phyloP scores from a whole-genome alignment of 768 basidiomycete species.

The Tulasnella sp. region DNA sequence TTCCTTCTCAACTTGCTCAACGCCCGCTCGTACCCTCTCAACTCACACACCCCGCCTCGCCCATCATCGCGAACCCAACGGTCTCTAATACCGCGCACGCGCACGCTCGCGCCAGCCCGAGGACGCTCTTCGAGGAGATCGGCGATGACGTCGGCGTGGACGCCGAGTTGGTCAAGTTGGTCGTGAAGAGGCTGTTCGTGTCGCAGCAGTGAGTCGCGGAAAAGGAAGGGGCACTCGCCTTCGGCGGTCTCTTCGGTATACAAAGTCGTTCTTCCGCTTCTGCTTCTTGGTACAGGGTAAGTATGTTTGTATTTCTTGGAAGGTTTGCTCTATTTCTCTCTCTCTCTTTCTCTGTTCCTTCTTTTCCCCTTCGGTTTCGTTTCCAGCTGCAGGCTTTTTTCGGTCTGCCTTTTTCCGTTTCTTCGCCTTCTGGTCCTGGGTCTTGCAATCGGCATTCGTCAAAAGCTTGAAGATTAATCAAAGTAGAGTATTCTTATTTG shows the following conservation, averaged over 20 bases:
- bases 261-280: neutral
- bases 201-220: neutral
- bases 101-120: neutral
- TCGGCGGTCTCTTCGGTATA: neutral
- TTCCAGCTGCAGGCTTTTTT: neutral
- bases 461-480: too few relatives aligned
- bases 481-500: too few relatives aligned
- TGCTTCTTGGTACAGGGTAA: too few relatives aligned
- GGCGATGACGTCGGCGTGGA: slow-evolving; percentile 69
- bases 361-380: neutral
- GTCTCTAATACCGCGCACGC: neutral
- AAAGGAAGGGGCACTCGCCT: too few relatives aligned
- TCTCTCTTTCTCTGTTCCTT: neutral
- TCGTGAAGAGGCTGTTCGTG: slow-evolving; percentile 42
- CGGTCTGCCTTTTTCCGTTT: neutral
- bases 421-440: neutral
- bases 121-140: slow-evolving; percentile 37
- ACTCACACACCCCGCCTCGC: neutral
- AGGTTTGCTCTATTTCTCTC: neutral
- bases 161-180: slow-evolving; percentile 51
- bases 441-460: neutral
- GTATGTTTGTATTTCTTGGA: too few relatives aligned
- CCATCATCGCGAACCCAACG: neutral
- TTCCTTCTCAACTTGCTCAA: too few relatives aligned
- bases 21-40: too few relatives aligned